Evolutionary conservation across 164 flowering plant genomes (phyloP), one percentile per base, ranked within the genome.

Genomic region (Piper longum): DNA sequence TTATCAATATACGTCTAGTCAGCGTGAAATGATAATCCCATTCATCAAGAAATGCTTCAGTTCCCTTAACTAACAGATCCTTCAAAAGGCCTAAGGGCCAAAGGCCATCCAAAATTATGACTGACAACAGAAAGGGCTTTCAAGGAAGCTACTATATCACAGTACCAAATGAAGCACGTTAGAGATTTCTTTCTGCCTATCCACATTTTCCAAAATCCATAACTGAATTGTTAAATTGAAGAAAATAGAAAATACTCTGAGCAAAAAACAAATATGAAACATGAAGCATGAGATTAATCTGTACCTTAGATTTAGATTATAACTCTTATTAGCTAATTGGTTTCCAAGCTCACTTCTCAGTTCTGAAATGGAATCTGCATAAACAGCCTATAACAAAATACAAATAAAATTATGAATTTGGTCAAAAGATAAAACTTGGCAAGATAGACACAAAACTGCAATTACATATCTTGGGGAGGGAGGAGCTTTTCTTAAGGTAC

Each of bases 311-410:
- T 78, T 80, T 65, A 73, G 60, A 17, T 69, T 63, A 54, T 40
- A 71, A 75, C 98, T 86, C 72, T 85, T 88, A 39, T 63, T 72
- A 70, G 96, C 96, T 66, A 91, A 67, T 69, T 91, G 91, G 72
- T 87, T 73, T 54, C 95, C 98, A 41, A 91, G 83, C 73, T 91
- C 96, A 78, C 96, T 91, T 73, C 98, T 79, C 70, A 91, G 56
- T 66, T 84, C 80, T 61, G 83, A 64, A 62, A 87, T 59, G 58
- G 83, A 74, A 79, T 91, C 98, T 18, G 88, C 90, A 77, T 87
- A 56, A 16, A 83, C 96, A 66, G 98, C 96, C 89, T 89, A 71
- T 52, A 64, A 52, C 14, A 48, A 14, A 48, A 5, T 9, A 14
- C 52, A 48, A 5, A 5, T 48, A 2, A 48, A 14, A 5, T 48